These are phyloP conservation scores for Verticillium nonalfalfae DNA, from an alignment of 2,329 filamentous ascomycete species.

Conservation along the genomic window DNA sequence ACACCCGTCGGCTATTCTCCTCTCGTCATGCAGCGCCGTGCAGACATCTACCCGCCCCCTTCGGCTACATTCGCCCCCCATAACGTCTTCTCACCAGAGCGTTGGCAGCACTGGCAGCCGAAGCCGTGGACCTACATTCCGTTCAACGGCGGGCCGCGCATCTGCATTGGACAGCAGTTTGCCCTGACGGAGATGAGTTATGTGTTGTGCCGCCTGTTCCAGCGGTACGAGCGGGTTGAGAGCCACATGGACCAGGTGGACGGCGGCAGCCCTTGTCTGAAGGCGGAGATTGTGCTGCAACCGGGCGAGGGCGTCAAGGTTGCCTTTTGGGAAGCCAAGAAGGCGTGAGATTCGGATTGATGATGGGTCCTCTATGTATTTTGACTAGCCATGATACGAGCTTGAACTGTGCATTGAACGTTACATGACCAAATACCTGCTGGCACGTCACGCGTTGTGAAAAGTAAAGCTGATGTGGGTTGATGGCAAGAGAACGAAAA, in stretches of 20 bases:
- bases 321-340: slow-evolving; percentile 43
- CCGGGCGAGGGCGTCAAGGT: slow-evolving; percentile 54
- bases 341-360: slow-evolving; percentile 6
- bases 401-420: background rate
- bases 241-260: slow-evolving; percentile 50
- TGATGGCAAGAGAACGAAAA: too few relatives aligned
- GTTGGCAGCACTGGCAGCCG: slow-evolving; percentile 59
- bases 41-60: slow-evolving; percentile 51
- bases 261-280: slow-evolving; percentile 45
- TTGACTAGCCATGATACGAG: too few relatives aligned
- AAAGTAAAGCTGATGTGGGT: too few relatives aligned
- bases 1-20: slow-evolving; percentile 61
- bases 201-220: slow-evolving; percentile 64
- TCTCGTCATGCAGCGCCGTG: slow-evolving; percentile 66
- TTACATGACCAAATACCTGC: background rate
- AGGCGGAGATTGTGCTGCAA: slow-evolving; percentile 53
- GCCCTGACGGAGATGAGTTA: slow-evolving; percentile 73
- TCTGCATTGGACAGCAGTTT: slow-evolving; percentile 77
- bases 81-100: slow-evolving; percentile 55
- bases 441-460: too few relatives aligned
- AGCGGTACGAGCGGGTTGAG: slow-evolving; percentile 61
- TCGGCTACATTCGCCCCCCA: slow-evolving; percentile 39
- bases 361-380: too few relatives aligned
- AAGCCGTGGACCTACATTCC: slow-evolving; percentile 67
- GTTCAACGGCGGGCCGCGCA: slow-evolving; percentile 68